phyloP scores from a whole-genome alignment of 257 asterid genomes.

The Cordia subcordata region DNA sequence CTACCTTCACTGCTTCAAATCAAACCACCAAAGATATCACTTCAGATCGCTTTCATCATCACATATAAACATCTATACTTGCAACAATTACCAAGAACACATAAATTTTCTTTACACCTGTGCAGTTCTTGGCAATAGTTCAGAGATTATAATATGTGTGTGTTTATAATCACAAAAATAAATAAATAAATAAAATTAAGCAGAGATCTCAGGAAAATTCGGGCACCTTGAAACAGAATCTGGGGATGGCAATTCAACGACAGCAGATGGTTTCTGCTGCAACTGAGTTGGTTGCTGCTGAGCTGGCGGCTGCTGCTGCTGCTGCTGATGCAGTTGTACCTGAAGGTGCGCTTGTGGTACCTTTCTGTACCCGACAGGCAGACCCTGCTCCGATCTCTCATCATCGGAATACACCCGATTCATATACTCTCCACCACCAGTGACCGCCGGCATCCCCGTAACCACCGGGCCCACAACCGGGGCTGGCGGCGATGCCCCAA shows the following conservation, averaged over 20 bases:
- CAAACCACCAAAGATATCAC: constrained; percentile 1
- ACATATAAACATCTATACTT: neutral
- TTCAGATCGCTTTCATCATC: constrained; percentile 9
- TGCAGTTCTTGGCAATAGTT: no score
- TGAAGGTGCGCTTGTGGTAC: constrained; percentile 43
- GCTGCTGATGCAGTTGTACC: constrained; percentile 39
- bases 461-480: constrained; percentile 24
- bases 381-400: constrained; percentile 75
- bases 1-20: constrained; percentile 62
- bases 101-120: neutral
- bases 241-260: constrained; percentile 68
- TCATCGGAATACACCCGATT: constrained; percentile 56
- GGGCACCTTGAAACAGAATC: constrained; percentile 85
- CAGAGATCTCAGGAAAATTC: neutral
- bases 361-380: constrained; percentile 35
- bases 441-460: constrained; percentile 46
- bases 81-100: neutral
- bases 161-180: neutral
- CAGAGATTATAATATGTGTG: no score
- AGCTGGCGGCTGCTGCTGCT: constrained; percentile 37
- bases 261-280: constrained; percentile 49
- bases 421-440: constrained; percentile 56
- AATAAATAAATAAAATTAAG: neutral
- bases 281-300: constrained; percentile 46
- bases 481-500: constrained; percentile 3